Conservation (phyloP, 148 eudicot genomes). For the Spergularia marina region DNA sequence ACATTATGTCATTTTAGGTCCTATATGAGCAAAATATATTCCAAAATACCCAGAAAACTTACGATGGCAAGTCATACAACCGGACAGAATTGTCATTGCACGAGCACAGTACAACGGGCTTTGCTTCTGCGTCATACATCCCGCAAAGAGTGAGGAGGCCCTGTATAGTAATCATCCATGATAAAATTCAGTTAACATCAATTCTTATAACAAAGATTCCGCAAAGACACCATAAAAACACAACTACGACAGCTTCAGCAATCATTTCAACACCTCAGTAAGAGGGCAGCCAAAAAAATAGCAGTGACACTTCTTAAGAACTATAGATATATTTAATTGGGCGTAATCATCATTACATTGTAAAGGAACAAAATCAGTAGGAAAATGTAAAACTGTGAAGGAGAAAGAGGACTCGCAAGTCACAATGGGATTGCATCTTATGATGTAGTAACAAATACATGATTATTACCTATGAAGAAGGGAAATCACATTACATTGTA, state of each 20-base stretch:
- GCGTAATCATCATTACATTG: too few relatives aligned
- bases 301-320: background rate
- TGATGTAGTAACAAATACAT: too few relatives aligned
- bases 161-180: constrained; percentile 39
- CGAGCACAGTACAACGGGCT: constrained; percentile 85
- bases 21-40: background rate
- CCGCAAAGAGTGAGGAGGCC: constrained; percentile 85
- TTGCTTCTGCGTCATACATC: constrained; percentile 81
- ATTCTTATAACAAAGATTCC: background rate
- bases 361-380: too few relatives aligned
- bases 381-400: too few relatives aligned
- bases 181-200: background rate
- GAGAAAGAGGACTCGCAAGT: too few relatives aligned
- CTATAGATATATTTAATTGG: background rate
- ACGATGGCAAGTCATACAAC: constrained; percentile 90
- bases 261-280: background rate
- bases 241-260: too few relatives aligned
- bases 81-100: constrained; percentile 81
- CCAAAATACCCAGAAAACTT: constrained; percentile 34
- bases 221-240: background rate
- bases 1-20: background rate
- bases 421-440: too few relatives aligned
- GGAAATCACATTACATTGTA: too few relatives aligned
- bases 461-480: too few relatives aligned
- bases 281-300: background rate